These are phyloP conservation scores for Geotrichum aggregatum DNA, from an alignment of 1,139 yeast genomes.

Conservation along the genomic window DNA sequence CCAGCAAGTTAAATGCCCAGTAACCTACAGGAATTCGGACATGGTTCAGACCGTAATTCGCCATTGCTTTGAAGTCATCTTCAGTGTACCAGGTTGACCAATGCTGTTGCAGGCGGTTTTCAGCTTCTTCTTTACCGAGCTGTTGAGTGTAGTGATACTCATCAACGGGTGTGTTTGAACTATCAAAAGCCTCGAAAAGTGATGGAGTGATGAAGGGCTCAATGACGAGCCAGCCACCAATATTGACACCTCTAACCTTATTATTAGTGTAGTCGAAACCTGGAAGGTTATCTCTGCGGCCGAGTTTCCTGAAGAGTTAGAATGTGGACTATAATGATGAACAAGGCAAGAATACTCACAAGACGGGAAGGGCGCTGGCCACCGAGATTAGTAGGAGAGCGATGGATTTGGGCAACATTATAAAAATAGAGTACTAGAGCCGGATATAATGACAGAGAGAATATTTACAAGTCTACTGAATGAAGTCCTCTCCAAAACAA, in stretches of 20 bases:
- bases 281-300: slow-evolving; percentile 10
- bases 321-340: background rate
- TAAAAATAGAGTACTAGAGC: no score
- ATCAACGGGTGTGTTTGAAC: slow-evolving; percentile 64
- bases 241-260: slow-evolving; percentile 69
- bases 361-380: no score
- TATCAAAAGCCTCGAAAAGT: slow-evolving; percentile 53
- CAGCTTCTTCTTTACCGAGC: slow-evolving; percentile 62
- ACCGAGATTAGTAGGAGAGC: no score
- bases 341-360: background rate
- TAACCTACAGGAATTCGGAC: slow-evolving; percentile 93
- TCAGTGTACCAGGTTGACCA: slow-evolving; percentile 81
- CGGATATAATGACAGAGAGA: no score
- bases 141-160: slow-evolving; percentile 67
- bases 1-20: slow-evolving; percentile 77
- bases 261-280: slow-evolving; percentile 48
- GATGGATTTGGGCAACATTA: no score
- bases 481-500: no score
- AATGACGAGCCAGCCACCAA: slow-evolving; percentile 90
- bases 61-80: slow-evolving; percentile 61
- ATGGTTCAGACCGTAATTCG: slow-evolving; percentile 66
- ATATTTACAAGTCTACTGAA: no score
- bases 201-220: slow-evolving; percentile 85
- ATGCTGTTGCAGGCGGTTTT: slow-evolving; percentile 53
- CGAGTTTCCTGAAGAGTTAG: background rate